Percentiles rank a stretch among this genome's conserved stretches.
These are phyloP conservation scores for Cladosporium velox DNA, from an alignment of 2,329 filamentous ascomycete genomes.

Conservation along the genomic window DNA sequence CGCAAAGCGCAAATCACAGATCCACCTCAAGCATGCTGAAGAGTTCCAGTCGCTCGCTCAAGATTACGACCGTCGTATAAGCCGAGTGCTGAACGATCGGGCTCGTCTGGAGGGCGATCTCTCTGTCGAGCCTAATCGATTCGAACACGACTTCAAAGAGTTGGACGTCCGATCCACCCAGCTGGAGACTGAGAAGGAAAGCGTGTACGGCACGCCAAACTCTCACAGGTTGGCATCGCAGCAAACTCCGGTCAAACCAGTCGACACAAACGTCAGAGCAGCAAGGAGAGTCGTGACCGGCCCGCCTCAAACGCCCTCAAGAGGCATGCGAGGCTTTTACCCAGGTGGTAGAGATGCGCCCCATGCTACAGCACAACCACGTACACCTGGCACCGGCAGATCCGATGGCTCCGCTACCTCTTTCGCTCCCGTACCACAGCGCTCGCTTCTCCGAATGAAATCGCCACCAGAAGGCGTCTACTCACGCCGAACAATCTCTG, in stretches of 20 bases:
- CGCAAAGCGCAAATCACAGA: slow-evolving; percentile 39
- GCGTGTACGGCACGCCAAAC: slow-evolving; percentile 21
- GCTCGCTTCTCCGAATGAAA: slow-evolving; percentile 28
- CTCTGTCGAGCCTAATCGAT: slow-evolving; percentile 35
- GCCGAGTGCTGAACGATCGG: slow-evolving; percentile 34
- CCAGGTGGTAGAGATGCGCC: slow-evolving; percentile 26
- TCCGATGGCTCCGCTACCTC: slow-evolving; percentile 19
- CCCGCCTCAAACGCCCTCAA: slow-evolving; percentile 30
- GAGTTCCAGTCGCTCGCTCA: slow-evolving; percentile 37
- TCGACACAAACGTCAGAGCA: not conserved
- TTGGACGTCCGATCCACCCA: slow-evolving; percentile 31
- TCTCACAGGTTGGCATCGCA: slow-evolving; percentile 7
- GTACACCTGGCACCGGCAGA: slow-evolving; percentile 20
- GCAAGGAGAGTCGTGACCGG: slow-evolving; percentile 16
- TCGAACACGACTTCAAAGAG: slow-evolving; percentile 36
- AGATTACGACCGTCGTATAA: slow-evolving; percentile 39
- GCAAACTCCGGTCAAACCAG: not conserved
- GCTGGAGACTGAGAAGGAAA: slow-evolving; percentile 30
- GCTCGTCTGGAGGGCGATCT: slow-evolving; percentile 37
- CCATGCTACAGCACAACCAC: slow-evolving; percentile 29
- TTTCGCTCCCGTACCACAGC: slow-evolving; percentile 27
- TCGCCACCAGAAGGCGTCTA: slow-evolving; percentile 29
- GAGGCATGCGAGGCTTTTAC: slow-evolving; percentile 30
- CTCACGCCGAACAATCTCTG: slow-evolving; percentile 16
- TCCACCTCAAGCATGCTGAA: slow-evolving; percentile 38